phyloP scores from a whole-genome alignment of 345 rosid species.

The Arabidopsis suecica region DNA sequence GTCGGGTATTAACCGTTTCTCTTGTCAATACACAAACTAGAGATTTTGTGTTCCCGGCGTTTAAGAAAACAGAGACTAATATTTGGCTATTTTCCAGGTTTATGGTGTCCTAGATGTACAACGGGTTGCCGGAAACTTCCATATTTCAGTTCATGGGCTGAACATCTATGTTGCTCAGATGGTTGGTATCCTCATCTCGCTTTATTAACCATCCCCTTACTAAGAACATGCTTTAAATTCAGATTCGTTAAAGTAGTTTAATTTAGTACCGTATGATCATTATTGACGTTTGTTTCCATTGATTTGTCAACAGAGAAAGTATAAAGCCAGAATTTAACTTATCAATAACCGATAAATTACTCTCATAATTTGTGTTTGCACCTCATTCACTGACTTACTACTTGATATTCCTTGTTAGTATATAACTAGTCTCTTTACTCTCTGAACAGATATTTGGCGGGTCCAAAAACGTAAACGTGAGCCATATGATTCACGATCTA shows the following conservation, averaged over 20 bases:
- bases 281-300: slow-evolving; percentile 1
- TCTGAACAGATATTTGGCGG: slow-evolving; percentile 85
- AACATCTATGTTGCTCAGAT: slow-evolving; percentile 94
- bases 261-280: slow-evolving; percentile 1
- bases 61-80: slow-evolving; percentile 27
- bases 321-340: neutral
- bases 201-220: slow-evolving; percentile 1
- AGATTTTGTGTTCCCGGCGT: neutral
- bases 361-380: neutral
- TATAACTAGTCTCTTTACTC: slow-evolving; percentile 8
- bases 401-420: slow-evolving; percentile 1
- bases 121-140: slow-evolving; percentile 99
- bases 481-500: slow-evolving; percentile 85
- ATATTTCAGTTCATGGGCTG: slow-evolving; percentile 94
- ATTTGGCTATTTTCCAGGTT: slow-evolving; percentile 60
- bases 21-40: slow-evolving; percentile 24
- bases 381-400: slow-evolving; percentile 12
- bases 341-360: neutral
- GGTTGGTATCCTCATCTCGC: slow-evolving; percentile 53
- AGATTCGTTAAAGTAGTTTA: slow-evolving; percentile 1
- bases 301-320: neutral
- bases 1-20: slow-evolving; percentile 63
- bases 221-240: slow-evolving; percentile 8
- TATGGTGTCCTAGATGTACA: slow-evolving; percentile 95
- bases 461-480: slow-evolving; percentile 79